A percentile compares a stretch with the other conserved stretches of the same genome.
phyloP scores from a whole-genome alignment of 306 rosid genomes.

The Mucuna pruriens region DNA sequence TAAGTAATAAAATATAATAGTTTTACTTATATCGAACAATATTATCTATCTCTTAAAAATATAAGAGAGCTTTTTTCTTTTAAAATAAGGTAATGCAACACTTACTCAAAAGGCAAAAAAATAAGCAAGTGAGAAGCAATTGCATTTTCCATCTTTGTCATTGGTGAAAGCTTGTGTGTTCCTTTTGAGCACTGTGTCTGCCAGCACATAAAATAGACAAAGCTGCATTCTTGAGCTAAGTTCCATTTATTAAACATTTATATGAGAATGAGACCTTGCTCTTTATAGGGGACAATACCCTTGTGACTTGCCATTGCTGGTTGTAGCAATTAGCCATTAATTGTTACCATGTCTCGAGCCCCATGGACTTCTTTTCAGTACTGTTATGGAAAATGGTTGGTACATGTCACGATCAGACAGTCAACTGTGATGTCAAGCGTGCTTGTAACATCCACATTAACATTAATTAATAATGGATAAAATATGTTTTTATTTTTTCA shows the following conservation, averaged over 20 bases:
- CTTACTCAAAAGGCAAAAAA: slow-evolving; percentile 24
- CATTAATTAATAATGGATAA: background rate
- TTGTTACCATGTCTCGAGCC: slow-evolving; percentile 11
- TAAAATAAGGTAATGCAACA: background rate
- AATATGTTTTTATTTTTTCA: too few relatives aligned
- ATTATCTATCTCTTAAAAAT: too few relatives aligned
- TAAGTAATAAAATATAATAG: too few relatives aligned
- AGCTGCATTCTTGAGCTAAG: slow-evolving; percentile 16
- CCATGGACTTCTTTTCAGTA: background rate
- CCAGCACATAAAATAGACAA: slow-evolving; percentile 29
- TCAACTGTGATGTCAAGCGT: background rate
- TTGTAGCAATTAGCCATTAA: background rate
- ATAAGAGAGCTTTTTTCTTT: too few relatives aligned
- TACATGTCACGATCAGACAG: slow-evolving; percentile 14
- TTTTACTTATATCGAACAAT: too few relatives aligned
- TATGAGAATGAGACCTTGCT: background rate
- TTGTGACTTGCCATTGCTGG: background rate
- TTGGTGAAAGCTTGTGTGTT: background rate
- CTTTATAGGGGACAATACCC: slow-evolving; percentile 6
- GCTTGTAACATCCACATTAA: background rate
- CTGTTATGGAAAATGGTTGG: slow-evolving; percentile 5
- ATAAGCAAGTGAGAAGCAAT: slow-evolving; percentile 11
- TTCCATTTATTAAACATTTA: background rate
- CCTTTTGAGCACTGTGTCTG: slow-evolving; percentile 6
- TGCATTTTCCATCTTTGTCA: background rate